Percentiles rank a stretch among this genome's conserved stretches.
phyloP scores from a whole-genome alignment of 495 filamentous ascomycete genomes.

The Neurospora sp. region DNA sequence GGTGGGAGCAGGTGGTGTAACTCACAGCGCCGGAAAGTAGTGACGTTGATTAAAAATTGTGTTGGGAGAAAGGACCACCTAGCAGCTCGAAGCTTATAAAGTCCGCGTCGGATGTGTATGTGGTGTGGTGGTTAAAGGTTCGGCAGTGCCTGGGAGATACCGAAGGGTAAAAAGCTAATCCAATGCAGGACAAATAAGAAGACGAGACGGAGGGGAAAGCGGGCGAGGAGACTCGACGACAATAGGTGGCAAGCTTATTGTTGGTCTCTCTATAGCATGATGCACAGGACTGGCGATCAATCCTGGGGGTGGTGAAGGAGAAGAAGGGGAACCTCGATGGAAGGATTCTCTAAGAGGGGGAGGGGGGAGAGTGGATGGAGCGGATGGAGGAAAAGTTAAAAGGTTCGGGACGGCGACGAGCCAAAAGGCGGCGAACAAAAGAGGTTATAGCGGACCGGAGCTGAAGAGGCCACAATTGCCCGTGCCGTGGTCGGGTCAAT shows the following conservation, averaged over 20 bases:
- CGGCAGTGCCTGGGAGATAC: not conserved
- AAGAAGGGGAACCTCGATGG: not conserved
- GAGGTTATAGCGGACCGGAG: not conserved
- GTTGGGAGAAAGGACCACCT: not conserved
- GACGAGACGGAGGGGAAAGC: not conserved
- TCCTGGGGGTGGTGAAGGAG: not conserved
- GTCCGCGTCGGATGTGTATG: not conserved
- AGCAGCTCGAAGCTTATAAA: not conserved
- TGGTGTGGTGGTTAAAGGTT: not conserved
- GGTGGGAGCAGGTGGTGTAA: not conserved
- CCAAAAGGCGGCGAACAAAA: not conserved
- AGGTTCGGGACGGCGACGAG: not conserved
- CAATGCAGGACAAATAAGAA: not conserved
- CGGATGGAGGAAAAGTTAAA: not conserved
- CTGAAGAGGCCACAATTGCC: slow-evolving; percentile 1
- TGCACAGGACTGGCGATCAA: not conserved
- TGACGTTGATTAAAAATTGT: not conserved
- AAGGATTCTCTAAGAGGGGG: not conserved
- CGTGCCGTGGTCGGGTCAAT: not conserved
- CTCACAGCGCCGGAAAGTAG: not conserved
- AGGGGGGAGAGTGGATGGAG: not conserved
- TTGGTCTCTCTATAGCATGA: not conserved
- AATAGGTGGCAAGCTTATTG: not conserved
- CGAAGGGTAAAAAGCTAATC: not conserved
- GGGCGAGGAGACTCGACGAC: not conserved